Evolutionary conservation across 352 stramenopile species (phyloP).

Genomic region (Phytophthora rubi): DNA sequence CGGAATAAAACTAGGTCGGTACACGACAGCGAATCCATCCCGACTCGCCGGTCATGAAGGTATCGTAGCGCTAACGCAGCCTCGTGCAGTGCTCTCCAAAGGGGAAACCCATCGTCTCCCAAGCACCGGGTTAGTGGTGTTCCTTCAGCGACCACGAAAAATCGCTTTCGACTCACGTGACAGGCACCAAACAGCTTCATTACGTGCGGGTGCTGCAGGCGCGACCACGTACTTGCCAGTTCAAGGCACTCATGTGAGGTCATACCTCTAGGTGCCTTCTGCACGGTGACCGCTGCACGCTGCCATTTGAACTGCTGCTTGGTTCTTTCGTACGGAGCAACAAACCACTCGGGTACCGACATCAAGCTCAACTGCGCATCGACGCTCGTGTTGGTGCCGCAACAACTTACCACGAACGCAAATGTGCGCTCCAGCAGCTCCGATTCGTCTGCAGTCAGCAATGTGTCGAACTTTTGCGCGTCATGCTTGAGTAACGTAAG

Average conservation of each 20-base stretch:
- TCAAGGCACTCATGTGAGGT: conserved; percentile 21
- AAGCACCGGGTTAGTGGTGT: conserved; percentile 34
- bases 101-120: conserved; percentile 29
- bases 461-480: conserved; percentile 29
- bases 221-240: conserved; percentile 35
- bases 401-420: conserved; percentile 28
- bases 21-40: conserved; percentile 34
- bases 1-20: conserved; percentile 40
- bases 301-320: conserved; percentile 41
- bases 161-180: conserved; percentile 32
- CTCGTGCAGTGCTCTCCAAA: conserved; percentile 41
- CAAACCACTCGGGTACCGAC: conserved; percentile 42
- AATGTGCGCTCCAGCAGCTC: conserved; percentile 29
- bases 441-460: conserved; percentile 36
- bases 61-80: conserved; percentile 35
- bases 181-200: conserved; percentile 42
- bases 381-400: conserved; percentile 17
- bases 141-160: conserved; percentile 40
- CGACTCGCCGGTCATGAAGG: conserved; percentile 33
- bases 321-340: conserved; percentile 34
- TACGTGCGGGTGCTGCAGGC: conserved; percentile 34
- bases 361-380: conserved; percentile 26
- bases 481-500: conserved; percentile 37
- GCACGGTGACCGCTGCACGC: conserved; percentile 29
- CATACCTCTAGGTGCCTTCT: conserved; percentile 23